phyloP scores from a whole-genome alignment of 1,139 yeast genomes.

The Pneumocystis jirovecii region DNA sequence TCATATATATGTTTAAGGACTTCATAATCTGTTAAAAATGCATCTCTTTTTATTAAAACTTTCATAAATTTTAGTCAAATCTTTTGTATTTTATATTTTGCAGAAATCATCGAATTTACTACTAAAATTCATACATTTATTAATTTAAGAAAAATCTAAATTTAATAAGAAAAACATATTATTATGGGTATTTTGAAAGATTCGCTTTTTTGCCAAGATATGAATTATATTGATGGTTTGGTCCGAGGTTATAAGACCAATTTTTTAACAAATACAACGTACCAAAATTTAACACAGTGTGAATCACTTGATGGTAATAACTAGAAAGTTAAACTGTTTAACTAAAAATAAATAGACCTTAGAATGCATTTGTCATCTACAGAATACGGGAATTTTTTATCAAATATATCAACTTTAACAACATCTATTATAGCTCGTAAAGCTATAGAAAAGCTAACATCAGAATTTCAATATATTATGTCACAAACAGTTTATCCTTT shows the following conservation, averaged over 20 bases:
- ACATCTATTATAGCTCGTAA: slow-evolving; percentile 73
- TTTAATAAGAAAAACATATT: background rate
- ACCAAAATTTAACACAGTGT: slow-evolving; percentile 86
- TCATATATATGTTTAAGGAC: slow-evolving; percentile 7
- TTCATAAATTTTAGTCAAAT: slow-evolving; percentile 2
- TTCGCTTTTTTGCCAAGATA: background rate
- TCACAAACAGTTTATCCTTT: slow-evolving; percentile 72
- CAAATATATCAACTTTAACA: slow-evolving; percentile 66
- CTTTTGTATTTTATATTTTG: too few relatives aligned
- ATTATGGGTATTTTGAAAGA: background rate
- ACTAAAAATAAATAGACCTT: slow-evolving; percentile 35
- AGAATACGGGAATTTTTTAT: slow-evolving; percentile 81
- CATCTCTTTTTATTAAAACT: slow-evolving; percentile 6
- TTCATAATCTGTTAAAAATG: slow-evolving; percentile 9
- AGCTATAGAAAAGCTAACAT: slow-evolving; percentile 58
- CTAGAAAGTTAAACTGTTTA: background rate
- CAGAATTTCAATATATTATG: slow-evolving; percentile 72
- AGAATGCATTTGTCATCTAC: slow-evolving; percentile 89
- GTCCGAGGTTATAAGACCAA: slow-evolving; percentile 91
- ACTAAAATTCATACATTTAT: background rate
- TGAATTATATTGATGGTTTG: slow-evolving; percentile 64
- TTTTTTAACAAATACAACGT: slow-evolving; percentile 59
- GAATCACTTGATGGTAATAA: slow-evolving; percentile 54
- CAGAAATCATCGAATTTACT: too few relatives aligned
- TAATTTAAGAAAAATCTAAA: background rate